Percentiles rank a stretch among this genome's conserved stretches.
Evolutionary conservation across 441 rosid genomes (phyloP).

Genomic region (Euphorbia schlechtendalii): DNA sequence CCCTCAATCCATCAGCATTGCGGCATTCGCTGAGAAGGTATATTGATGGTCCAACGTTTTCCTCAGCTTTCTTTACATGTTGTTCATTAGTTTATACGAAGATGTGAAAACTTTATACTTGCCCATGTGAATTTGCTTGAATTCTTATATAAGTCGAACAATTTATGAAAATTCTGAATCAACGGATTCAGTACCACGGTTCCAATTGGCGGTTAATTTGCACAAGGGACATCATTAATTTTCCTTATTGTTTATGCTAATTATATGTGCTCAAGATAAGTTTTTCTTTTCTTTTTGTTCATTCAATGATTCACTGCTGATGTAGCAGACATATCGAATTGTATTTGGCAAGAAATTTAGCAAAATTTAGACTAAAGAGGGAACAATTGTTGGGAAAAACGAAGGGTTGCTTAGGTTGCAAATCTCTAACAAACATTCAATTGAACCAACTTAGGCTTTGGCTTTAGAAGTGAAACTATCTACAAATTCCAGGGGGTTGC

Average conservation of each 20-base stretch:
- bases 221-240: background rate
- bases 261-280: no score
- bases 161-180: background rate
- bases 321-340: no score
- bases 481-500: background rate
- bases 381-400: no score
- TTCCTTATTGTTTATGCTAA: background rate
- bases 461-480: background rate
- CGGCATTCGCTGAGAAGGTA: constrained; percentile 68
- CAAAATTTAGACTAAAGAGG: no score
- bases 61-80: background rate
- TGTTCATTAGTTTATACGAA: background rate
- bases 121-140: constrained; percentile 1
- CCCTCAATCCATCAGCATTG: constrained; percentile 61
- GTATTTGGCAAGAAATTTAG: no score
- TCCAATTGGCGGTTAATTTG: background rate
- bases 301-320: no score
- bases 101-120: background rate
- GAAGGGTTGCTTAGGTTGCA: no score
- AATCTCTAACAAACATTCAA: background rate
- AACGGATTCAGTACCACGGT: background rate
- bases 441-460: background rate
- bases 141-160: background rate
- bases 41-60: constrained; percentile 6
- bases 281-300: no score